These are phyloP conservation scores for Oleoguttula mirabilis DNA, from an alignment of 495 filamentous ascomycete species.

Conservation along the genomic window DNA sequence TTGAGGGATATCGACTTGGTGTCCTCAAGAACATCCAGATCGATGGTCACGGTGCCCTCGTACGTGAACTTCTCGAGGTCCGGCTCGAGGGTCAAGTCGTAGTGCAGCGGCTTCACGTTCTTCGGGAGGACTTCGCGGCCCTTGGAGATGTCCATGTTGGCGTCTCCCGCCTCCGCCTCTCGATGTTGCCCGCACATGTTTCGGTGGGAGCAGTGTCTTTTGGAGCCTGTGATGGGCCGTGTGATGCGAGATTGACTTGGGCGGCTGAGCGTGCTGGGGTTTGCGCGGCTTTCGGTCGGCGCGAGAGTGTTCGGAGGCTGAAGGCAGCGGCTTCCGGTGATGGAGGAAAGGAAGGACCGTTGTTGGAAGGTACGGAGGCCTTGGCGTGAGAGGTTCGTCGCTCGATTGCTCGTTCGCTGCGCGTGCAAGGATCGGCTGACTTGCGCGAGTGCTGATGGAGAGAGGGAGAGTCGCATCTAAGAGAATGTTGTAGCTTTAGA, in stretches of 20 bases:
- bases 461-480: too few relatives aligned
- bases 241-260: not conserved
- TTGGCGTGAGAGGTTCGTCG: too few relatives aligned
- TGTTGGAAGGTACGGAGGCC: too few relatives aligned
- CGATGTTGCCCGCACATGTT: slow-evolving; percentile 32
- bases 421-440: too few relatives aligned
- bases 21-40: slow-evolving; percentile 75
- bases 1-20: slow-evolving; percentile 81
- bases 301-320: too few relatives aligned
- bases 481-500: too few relatives aligned
- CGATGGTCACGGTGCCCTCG: slow-evolving; percentile 54
- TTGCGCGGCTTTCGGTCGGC: too few relatives aligned
- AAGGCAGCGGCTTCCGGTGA: too few relatives aligned
- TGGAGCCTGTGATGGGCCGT: not conserved
- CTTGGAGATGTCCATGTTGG: slow-evolving; percentile 36
- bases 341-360: too few relatives aligned
- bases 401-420: too few relatives aligned
- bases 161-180: slow-evolving; percentile 24
- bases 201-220: slow-evolving; percentile 33
- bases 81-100: slow-evolving; percentile 62
- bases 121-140: slow-evolving; percentile 54
- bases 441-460: too few relatives aligned
- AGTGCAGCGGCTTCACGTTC: slow-evolving; percentile 58
- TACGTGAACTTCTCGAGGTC: slow-evolving; percentile 59
- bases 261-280: not conserved